Evolutionary conservation across 371 early-diverging fungal species (phyloP).

Genomic region (Apophysomyces sp.): DNA sequence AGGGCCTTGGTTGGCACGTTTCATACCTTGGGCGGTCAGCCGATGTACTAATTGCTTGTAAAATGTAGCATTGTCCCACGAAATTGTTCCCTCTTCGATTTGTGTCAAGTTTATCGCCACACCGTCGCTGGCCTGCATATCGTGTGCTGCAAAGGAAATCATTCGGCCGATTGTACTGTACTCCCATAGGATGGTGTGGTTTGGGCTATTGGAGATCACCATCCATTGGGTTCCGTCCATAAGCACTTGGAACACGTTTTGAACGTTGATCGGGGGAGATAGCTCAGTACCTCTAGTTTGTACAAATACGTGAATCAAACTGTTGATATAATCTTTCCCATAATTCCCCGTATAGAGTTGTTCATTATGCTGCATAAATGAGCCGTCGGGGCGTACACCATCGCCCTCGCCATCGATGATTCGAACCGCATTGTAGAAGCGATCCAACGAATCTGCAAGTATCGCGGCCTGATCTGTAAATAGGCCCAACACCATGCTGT

Average conservation of each 20-base stretch:
- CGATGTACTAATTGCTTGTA: constrained; percentile 13
- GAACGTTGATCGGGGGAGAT: constrained; percentile 5
- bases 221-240: constrained; percentile 35
- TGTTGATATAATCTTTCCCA: constrained; percentile 28
- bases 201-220: constrained; percentile 23
- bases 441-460: constrained; percentile 10
- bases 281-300: constrained; percentile 17
- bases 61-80: constrained; percentile 9
- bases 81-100: constrained; percentile 11
- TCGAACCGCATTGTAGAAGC: constrained; percentile 15
- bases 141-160: constrained; percentile 22
- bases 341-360: constrained; percentile 33
- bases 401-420: constrained; percentile 12
- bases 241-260: constrained; percentile 16
- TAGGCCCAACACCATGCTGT: constrained; percentile 23
- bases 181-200: constrained; percentile 22
- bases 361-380: constrained; percentile 33
- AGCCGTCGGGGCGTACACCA: constrained; percentile 35
- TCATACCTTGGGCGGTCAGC: constrained; percentile 3
- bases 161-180: constrained; percentile 35
- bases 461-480: constrained; percentile 2
- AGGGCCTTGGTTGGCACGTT: constrained; percentile 29
- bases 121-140: constrained; percentile 21
- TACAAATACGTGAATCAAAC: constrained; percentile 19
- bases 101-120: constrained; percentile 17